Base-by-base conservation (phyloP, 768 basidiomycete genomes). In the Candolleomyces efflorescens region DNA sequence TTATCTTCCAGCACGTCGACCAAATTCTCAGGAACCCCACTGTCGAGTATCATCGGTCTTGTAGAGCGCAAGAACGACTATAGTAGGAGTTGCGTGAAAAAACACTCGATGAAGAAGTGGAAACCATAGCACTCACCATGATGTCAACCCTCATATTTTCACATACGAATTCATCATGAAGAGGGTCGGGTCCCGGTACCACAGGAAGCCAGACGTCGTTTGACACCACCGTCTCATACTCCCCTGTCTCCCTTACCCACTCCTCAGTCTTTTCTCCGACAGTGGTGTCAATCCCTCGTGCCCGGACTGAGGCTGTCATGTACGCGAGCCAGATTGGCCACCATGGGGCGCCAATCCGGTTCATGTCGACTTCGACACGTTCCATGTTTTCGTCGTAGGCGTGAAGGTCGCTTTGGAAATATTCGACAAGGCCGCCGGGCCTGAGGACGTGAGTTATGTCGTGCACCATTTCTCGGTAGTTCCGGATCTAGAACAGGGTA, bases 391-490 rank as follows among this genome's bases (percentile, higher is more conserved):
- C 56, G 61, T 84, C 86, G 62, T 89, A 84, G n/a, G 82, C 72
- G 56, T 71, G 67, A 65, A 88, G 91, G 53, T 88, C 87, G 64
- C 83, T 88, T 71, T 92, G 90, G 54, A 80, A 72, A 15, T 90
- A 60, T 52, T 86, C 77, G 57, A 89, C 66, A 27, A 92, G 74
- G 27, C 90, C 90, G 23, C 83, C 82, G 1, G 89, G 88, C 46
- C 87, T 81, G 44, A 92, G 77, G 48, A 86, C 81, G 54, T 78
- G 81, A 37, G 78, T 75, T 47, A 89, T 85, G 53, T 90, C 85
- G 68, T 89, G 77, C 53, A 91, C 78, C 60, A 92, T 71, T 17
- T 67, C 71, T 3, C 73, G 71, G 60, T 85, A 92, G 66, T 92
- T 84, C 63, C 78, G 82, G 59, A 92, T 85, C 89, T 90, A 65